Conservation (phyloP, 2,329 filamentous ascomycete species). For the Botrytis tulipae region DNA sequence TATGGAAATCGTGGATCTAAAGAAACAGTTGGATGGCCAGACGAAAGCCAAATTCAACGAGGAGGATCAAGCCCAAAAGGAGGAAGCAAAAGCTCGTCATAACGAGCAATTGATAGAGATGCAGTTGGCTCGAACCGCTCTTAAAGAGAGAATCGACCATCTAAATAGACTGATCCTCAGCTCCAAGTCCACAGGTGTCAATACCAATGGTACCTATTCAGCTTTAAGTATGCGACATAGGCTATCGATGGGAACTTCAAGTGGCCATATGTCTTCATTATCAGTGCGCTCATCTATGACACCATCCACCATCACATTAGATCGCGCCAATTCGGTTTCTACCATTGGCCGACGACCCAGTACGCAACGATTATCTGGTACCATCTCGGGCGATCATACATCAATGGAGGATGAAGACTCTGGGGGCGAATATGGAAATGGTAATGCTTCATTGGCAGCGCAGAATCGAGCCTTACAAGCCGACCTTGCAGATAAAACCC, state of each 20-base stretch:
- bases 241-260: conserved; percentile 47
- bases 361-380: conserved; percentile 28
- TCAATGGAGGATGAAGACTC: conserved; percentile 62
- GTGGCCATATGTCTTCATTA: conserved; percentile 48
- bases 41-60: conserved; percentile 66
- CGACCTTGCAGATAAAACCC: conserved; percentile 95
- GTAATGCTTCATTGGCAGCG: conserved; percentile 74
- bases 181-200: conserved; percentile 94
- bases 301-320: conserved; percentile 56
- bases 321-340: conserved; percentile 59
- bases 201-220: conserved; percentile 70
- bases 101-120: conserved; percentile 99
- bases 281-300: conserved; percentile 69
- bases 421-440: conserved; percentile 80
- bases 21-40: conserved; percentile 78
- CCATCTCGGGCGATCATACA: conserved; percentile 27
- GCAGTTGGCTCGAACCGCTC: conserved; percentile 89
- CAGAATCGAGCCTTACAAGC: conserved; percentile 90
- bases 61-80: conserved; percentile 70
- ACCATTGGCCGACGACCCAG: conserved; percentile 35
- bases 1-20: conserved; percentile 74
- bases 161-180: conserved; percentile 92
- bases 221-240: conserved; percentile 63
- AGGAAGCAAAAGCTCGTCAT: conserved; percentile 80
- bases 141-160: conserved; percentile 97